Base-by-base conservation (phyloP, 1,284 basidiomycete species). In the Cryptococcus deneoformans region DNA sequence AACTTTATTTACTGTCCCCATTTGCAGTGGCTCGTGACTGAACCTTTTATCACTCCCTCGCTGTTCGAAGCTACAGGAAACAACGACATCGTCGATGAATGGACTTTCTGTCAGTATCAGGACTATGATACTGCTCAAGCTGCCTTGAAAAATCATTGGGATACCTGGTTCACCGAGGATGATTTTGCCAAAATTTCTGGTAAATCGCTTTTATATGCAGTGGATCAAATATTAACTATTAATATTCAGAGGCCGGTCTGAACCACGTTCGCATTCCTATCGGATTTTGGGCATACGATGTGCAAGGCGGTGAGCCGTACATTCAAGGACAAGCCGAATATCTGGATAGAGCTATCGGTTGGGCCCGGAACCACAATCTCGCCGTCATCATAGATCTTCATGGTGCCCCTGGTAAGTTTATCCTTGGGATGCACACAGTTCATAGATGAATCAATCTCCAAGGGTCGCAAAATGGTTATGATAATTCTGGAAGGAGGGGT, bases 121-220 rank as follows among this genome's bases (percentile, higher is more conserved):
- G 72, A 77, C 54, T 68, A 70, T 11, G 64, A 59, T 46, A 60
- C 56, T 1, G 74, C 75, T n/a, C 43, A 50, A 8, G 36, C 56
- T 10, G 70, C 72, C 0, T 63, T 77, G 54, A 37, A 54, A 24
- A 51, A 61, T n/a, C 75, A 77, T 62, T 76, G 76, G 76, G 65
- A 77, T 53, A 67, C 71, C 3, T 77, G 71, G 69, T 86, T 92
- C 59, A 88, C 90, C 20, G 90, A 94, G 73, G 78, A 87, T 71
- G 92, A 95, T 75, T 87, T 96, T 67, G 87, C 87, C 29, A 80
- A 89, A 71, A 94, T 96, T 53, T 90, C 90, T n/a, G 89, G 72
- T 76, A 52, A 61, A 72, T 70, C 0, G 11, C 37, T 36, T 35
- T 36, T 46, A 14, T n/a, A 3, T 35, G 7, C 3, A 38, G 35